phyloP scores from a whole-genome alignment of 2,329 filamentous ascomycete genomes.

The Emydomyces testavorans region DNA sequence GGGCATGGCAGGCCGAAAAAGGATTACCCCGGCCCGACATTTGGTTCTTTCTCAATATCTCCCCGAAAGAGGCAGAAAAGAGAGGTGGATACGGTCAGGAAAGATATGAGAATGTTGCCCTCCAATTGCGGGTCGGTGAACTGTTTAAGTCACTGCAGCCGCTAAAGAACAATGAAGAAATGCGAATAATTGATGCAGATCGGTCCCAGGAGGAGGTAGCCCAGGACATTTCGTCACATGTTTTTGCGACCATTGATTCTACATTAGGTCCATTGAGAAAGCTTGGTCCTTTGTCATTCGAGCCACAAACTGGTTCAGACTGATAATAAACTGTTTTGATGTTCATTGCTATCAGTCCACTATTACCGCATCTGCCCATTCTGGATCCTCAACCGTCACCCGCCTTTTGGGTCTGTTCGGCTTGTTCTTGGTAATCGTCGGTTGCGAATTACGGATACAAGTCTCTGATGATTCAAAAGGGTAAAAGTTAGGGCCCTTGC shows the following conservation, averaged over 20 bases:
- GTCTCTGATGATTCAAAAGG: neutral
- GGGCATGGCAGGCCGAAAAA: constrained; percentile 74
- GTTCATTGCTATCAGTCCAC: neutral
- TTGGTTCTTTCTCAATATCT: constrained; percentile 76
- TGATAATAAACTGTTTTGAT: neutral
- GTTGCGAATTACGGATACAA: neutral
- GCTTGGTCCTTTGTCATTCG: constrained; percentile 24
- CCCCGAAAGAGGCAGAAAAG: constrained; percentile 56
- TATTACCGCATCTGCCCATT: neutral
- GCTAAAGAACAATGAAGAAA: constrained; percentile 40
- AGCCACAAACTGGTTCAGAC: neutral
- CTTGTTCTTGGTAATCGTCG: neutral
- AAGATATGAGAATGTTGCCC: constrained; percentile 71
- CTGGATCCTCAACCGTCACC: neutral
- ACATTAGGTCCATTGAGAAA: constrained; percentile 27
- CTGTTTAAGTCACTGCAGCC: constrained; percentile 52
- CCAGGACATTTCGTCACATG: constrained; percentile 26
- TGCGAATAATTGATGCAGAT: constrained; percentile 46
- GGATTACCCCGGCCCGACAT: constrained; percentile 80
- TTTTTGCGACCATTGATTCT: constrained; percentile 23
- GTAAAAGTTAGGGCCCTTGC: neutral
- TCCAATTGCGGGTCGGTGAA: constrained; percentile 68
- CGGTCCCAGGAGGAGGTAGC: constrained; percentile 42
- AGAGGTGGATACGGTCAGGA: constrained; percentile 84
- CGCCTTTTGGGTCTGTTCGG: neutral